phyloP scores from a whole-genome alignment of 768 basidiomycete genomes.

The Termitomyces sp. region DNA sequence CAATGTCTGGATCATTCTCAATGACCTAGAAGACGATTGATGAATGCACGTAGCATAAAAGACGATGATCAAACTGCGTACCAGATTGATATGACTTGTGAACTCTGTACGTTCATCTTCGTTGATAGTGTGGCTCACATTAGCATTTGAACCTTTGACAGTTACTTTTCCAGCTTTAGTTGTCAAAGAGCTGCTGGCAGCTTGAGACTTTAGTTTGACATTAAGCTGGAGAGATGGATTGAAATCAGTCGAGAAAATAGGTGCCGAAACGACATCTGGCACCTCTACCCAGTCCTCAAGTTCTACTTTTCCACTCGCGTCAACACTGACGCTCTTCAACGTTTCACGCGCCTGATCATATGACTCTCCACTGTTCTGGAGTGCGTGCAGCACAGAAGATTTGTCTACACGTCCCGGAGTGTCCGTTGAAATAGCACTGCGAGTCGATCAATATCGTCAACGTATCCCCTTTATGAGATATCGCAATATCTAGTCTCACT shows the following conservation, averaged over 20 bases:
- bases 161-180: slow-evolving; percentile 87
- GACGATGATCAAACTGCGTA: slow-evolving; percentile 30
- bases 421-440: slow-evolving; percentile 70
- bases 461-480: slow-evolving; percentile 5
- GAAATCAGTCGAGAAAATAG: neutral
- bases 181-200: slow-evolving; percentile 32
- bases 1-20: slow-evolving; percentile 85
- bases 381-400: slow-evolving; percentile 66
- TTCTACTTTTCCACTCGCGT: slow-evolving; percentile 94
- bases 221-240: slow-evolving; percentile 49
- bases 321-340: slow-evolving; percentile 89
- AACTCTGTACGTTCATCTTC: slow-evolving; percentile 94
- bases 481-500: slow-evolving; percentile 49
- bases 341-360: slow-evolving; percentile 90
- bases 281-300: slow-evolving; percentile 99
- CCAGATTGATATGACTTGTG: slow-evolving; percentile 97
- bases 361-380: slow-evolving; percentile 79
- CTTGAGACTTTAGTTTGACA: slow-evolving; percentile 64
- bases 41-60: slow-evolving; percentile 2
- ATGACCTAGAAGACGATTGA: slow-evolving; percentile 55
- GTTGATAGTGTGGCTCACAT: slow-evolving; percentile 95
- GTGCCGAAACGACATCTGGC: slow-evolving; percentile 19
- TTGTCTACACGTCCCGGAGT: slow-evolving; percentile 83
- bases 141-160: slow-evolving; percentile 90
- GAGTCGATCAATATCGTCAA: slow-evolving; percentile 10